Percentiles rank a stretch among this genome's conserved stretches.
phyloP scores from a whole-genome alignment of 2,329 filamentous ascomycete species.

The Bipolaris cookei region DNA sequence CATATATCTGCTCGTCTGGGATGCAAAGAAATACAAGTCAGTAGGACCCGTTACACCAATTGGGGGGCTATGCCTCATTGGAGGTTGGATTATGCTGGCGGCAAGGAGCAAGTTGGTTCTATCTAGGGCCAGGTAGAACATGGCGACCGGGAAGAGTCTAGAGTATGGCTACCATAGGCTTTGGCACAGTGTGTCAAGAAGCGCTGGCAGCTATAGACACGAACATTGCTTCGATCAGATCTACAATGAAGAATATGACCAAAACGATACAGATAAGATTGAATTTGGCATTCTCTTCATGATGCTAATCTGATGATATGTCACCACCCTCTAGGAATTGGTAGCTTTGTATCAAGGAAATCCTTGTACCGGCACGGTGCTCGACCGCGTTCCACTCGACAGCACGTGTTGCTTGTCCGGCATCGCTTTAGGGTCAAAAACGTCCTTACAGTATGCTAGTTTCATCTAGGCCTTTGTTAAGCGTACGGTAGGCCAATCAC shows the following conservation, averaged over 20 bases:
- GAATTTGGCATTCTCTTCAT: neutral
- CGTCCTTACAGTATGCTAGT: neutral
- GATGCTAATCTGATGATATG: neutral
- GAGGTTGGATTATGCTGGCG: constrained; percentile 64
- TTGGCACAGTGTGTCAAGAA: neutral
- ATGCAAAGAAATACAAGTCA: constrained; percentile 64
- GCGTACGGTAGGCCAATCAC: neutral
- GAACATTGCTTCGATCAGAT: neutral
- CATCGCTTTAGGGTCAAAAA: neutral
- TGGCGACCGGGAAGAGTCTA: neutral
- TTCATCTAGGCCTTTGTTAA: neutral
- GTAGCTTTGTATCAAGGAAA: neutral
- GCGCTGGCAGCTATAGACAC: neutral
- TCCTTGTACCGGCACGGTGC: neutral
- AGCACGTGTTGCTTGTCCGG: neutral
- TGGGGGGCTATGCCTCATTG: constrained; percentile 69
- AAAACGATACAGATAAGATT: neutral
- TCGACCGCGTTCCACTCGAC: neutral
- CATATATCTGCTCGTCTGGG: constrained; percentile 69
- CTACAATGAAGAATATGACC: neutral
- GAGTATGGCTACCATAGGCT: neutral
- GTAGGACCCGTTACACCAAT: constrained; percentile 70
- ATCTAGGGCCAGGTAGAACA: constrained; percentile 3
- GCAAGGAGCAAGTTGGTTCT: constrained; percentile 37
- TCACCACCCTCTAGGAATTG: neutral